Base-by-base conservation (phyloP, 2,329 filamentous ascomycete genomes). In the Ascochyta fabae region DNA sequence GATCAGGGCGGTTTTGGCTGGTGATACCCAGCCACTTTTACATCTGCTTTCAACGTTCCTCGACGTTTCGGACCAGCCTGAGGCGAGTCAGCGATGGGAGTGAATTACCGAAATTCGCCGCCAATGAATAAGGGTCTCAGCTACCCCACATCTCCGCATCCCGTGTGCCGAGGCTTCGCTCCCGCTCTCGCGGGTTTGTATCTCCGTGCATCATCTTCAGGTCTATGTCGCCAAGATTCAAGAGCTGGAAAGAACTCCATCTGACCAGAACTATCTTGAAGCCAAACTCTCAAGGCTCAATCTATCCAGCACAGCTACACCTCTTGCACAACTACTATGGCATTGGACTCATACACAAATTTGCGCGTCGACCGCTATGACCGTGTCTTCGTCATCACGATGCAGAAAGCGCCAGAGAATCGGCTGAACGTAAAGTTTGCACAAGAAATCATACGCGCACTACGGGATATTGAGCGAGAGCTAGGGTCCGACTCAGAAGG, bases 351-450 rank as follows among this genome's bases (percentile, higher is more conserved):
- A 13, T 75, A 81, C 61, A 72, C 72, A 39, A 77, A 81, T 56
- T 72, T 83, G 31, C 73, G 76, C 5, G 70, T 83, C 29, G 77
- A 79, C 50, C 78, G 78, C 50, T 68, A 80, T 68, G 78, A 76
- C 59, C 78, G 79, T 56, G 70, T 83, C 59, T 84, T 82, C 65
- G 73, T 84, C 48, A 77, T 85, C 44, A 84, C 81, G 8, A 80
- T 85, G 77, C 77, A 81, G 47, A 83, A 83, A 61, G 74, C 79
- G 9, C 81, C 81, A 1, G 83, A 84, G 65, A 85, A 85, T 65
- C 76, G 82, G 22, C 65, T 84, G 43, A 83, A 81, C 62, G 75
- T 77, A 15, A 71, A 68, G 7, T 83, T 80, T 58, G 79, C 80
- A 38, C 82, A 84, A 66, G 81, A 83, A 57, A 78, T 84, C 34